These are phyloP conservation scores for Ascochyta clinopodiicola DNA, from an alignment of 2,329 filamentous ascomycete genomes.

Conservation along the genomic window DNA sequence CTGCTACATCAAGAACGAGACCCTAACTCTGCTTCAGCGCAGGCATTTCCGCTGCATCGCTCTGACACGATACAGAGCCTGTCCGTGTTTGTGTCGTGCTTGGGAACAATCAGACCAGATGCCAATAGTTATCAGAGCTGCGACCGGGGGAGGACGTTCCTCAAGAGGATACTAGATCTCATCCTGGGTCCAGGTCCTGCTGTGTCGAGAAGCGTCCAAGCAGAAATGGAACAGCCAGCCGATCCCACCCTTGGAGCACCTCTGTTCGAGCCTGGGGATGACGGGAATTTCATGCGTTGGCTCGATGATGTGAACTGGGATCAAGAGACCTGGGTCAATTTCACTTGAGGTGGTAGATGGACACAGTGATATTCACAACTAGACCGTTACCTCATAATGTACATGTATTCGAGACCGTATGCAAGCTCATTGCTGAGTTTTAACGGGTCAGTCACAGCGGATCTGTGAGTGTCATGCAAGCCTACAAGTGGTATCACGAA, in stretches of 20 bases:
- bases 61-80: constrained; percentile 55
- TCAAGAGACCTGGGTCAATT: constrained; percentile 41
- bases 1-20: constrained; percentile 53
- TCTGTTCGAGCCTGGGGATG: constrained; percentile 44
- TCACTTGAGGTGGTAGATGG: constrained; percentile 19
- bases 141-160: constrained; percentile 49
- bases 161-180: constrained; percentile 53
- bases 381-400: too few species aligned
- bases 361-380: neutral
- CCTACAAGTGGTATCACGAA: too few species aligned
- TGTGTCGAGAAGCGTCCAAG: constrained; percentile 1
- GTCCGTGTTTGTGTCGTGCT: constrained; percentile 53
- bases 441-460: too few species aligned
- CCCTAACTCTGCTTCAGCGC: constrained; percentile 23
- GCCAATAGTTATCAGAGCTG: constrained; percentile 52
- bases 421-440: too few species aligned
- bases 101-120: constrained; percentile 49
- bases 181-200: constrained; percentile 44
- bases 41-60: constrained; percentile 46
- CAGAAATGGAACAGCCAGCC: constrained; percentile 9
- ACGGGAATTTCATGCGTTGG: constrained; percentile 54
- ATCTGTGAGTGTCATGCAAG: too few species aligned
- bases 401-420: too few species aligned
- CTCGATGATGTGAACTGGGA: constrained; percentile 54
- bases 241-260: constrained; percentile 46